Evolutionary conservation across 2,329 filamentous ascomycete genomes (phyloP), one percentile per base, ranked within the genome.

Genomic region (Periconia macrospinosa): DNA sequence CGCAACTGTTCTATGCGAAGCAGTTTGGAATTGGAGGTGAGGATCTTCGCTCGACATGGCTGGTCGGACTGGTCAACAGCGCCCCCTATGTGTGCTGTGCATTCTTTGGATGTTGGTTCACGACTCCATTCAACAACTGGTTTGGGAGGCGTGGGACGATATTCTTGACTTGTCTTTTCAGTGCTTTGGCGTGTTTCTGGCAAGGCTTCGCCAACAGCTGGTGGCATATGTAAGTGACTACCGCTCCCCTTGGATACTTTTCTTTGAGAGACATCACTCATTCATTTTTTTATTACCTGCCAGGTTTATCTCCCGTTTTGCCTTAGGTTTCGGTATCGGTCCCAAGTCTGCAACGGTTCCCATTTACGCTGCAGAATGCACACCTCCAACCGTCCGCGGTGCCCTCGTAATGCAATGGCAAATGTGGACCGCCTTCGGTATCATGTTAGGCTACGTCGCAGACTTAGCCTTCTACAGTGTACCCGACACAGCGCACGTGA

Each of bases 391-490:
- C 6, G 86, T 91, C 50, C 84, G 89, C 67, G 88, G 89, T 58
- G 89, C 87, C 8, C 78, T 94, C 17, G 89, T 92, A 58, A 93
- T 93, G 89, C 86, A 86, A 57, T 93, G 90, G 89, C 87, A 92
- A 74, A 79, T 88, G 71, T 88, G 85, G 60, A 63, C 62, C 2
- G 62, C 60, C 17, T 65, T 65, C 30, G 65, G 65, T 13, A 68
- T 67, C 45, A 65, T 67, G 61, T 30, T 67, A n/a, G 63, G 63
- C 15, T 68, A 65, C 41, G 61, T 56, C 15, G 48, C 60, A 11
- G 60, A 62, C 45, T 53, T 67, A 13, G 58, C 58, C n/a, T 63
- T 67, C 53, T 64, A 66, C 44, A 30, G 50, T n/a, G 62, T 68
- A 30, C 50, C 56, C 5, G 63, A 68, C 41, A 59, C 50, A 14